phyloP scores from a whole-genome alignment of 768 basidiomycete species.

The Lepiota venenata region DNA sequence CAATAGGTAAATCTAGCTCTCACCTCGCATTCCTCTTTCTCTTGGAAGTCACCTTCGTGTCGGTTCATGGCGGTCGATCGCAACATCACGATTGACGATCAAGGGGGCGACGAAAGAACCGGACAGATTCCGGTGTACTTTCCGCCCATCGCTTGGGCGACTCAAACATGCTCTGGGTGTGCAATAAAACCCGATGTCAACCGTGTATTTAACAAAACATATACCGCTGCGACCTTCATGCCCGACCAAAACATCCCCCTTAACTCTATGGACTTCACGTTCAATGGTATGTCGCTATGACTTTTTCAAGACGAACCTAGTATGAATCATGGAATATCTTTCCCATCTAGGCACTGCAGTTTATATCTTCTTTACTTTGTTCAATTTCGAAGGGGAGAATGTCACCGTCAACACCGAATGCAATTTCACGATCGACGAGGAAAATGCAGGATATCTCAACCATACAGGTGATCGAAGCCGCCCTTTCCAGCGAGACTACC shows the following conservation, averaged over 20 bases:
- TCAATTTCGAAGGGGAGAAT: constrained; percentile 25
- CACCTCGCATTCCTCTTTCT: too few relatives aligned
- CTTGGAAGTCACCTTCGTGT: too few relatives aligned
- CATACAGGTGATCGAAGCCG: constrained; percentile 15
- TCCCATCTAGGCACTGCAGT: constrained; percentile 29
- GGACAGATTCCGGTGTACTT: constrained; percentile 20
- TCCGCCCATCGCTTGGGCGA: constrained; percentile 25
- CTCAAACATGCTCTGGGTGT: constrained; percentile 21
- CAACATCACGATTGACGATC: constrained; percentile 35
- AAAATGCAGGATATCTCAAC: constrained; percentile 11
- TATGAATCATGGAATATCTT: background rate
- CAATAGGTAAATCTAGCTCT: too few relatives aligned
- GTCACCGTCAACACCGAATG: constrained; percentile 19
- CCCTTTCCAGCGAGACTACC: constrained; percentile 13
- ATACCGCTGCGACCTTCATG: constrained; percentile 29
- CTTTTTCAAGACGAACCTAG: background rate
- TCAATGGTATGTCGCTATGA: constrained; percentile 18
- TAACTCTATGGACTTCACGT: constrained; percentile 22
- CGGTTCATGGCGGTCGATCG: too few relatives aligned
- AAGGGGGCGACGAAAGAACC: constrained; percentile 27
- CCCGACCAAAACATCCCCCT: constrained; percentile 18
- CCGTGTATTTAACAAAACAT: constrained; percentile 24
- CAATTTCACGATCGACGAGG: constrained; percentile 22
- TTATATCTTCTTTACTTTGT: constrained; percentile 37
- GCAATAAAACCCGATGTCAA: constrained; percentile 18